Evolutionary conservation across 225 moss, liverwort and hornwort genomes (phyloP), one percentile per base, ranked within the genome.

Genomic region (Sphagnum contortum): DNA sequence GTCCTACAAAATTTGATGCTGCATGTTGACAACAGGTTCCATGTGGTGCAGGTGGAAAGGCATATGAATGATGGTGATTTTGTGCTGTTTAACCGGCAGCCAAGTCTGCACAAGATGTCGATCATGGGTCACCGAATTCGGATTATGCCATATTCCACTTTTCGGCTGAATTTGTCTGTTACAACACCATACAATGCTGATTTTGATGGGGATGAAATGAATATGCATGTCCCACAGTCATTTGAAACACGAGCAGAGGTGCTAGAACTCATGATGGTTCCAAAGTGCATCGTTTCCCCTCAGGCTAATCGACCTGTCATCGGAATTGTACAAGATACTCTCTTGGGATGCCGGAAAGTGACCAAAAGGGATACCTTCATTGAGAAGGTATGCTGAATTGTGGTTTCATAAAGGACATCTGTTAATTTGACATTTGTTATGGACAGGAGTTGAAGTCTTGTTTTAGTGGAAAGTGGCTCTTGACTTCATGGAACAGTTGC

Each of bases 191-290:
- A 99, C 64, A 99, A 99, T 91, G 93, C 93, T 72, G 98, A 99
- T 86, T 99, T 99, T 60, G 98, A 99, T 68, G 98, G 98, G 57
- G 98, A 99, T 72, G 98, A 99, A 78, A 99, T 99, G 98, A 99
- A 99, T 56, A 99, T 99, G 98, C 98, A 99, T 56, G 98, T 99
- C 66, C 98, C 93, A 7, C 98, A 99, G 76, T 99, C 98, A 9
- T 93, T 99, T 73, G 98, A 99, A 75, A 99, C 98, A 53, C 83
- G 98, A 61, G 93, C 98, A n/a, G 98, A 99, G 76, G 98, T 99
- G 47, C 66, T 93, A 75, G 98, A 99, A 69, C 84, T 99, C 12
- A 99, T 99, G 98, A 93, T 99, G 98, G 98, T 99, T 75, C 98
- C 98, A 2, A 99, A 99, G 76, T 99, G 93, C 75, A 88, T 99